Evolutionary conservation across 2,329 filamentous ascomycete species (phyloP).

Genomic region (Bipolaris gigantea): DNA sequence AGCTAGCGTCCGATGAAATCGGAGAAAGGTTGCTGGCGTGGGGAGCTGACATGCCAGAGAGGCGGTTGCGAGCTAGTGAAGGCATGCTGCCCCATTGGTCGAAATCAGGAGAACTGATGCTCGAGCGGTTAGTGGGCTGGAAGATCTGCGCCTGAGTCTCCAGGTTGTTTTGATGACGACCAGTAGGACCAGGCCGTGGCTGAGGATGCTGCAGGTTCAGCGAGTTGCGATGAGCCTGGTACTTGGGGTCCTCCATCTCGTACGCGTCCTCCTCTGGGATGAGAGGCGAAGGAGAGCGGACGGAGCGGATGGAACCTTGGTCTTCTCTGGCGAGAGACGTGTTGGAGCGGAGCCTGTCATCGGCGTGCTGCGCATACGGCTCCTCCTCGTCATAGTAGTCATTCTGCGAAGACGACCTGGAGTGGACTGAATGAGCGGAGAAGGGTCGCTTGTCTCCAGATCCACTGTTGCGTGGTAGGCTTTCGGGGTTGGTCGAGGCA

Average conservation of each 20-base stretch:
- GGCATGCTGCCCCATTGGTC: constrained; percentile 54
- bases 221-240: constrained; percentile 79
- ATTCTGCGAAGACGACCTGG: constrained; percentile 76
- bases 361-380: constrained; percentile 59
- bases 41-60: constrained; percentile 39
- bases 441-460: constrained; percentile 62
- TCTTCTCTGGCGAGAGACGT: constrained; percentile 37
- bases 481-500: constrained; percentile 79
- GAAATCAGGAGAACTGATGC: constrained; percentile 43
- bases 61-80: constrained; percentile 45
- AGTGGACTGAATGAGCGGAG: constrained; percentile 59
- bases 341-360: constrained; percentile 55
- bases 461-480: constrained; percentile 67
- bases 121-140: constrained; percentile 45
- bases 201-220: constrained; percentile 79
- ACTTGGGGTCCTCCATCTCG: constrained; percentile 68
- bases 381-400: constrained; percentile 63
- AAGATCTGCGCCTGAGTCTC: constrained; percentile 74
- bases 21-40: constrained; percentile 43
- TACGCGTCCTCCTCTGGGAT: constrained; percentile 56
- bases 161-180: constrained; percentile 72
- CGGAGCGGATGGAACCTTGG: constrained; percentile 33
- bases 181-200: constrained; percentile 71
- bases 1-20: constrained; percentile 44
- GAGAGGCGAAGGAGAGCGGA: constrained; percentile 55